Conservation (phyloP, 192 early-diverging fungal species). For the Backusella circina region DNA sequence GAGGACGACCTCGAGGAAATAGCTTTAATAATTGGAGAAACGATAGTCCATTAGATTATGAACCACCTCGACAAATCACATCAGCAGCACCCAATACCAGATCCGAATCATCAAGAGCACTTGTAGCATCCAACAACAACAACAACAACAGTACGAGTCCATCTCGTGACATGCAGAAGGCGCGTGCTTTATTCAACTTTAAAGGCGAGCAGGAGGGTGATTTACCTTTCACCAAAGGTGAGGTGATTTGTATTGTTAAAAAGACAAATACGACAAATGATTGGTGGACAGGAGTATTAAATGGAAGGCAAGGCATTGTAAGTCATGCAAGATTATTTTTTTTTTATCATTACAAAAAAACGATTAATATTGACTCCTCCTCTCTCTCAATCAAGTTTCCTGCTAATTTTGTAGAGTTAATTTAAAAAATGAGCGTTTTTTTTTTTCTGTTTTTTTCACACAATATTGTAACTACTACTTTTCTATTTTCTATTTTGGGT, state of each 20-base stretch:
- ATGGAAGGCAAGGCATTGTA: slow-evolving; percentile 18
- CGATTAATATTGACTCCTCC: too few species aligned
- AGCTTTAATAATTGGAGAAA: neutral
- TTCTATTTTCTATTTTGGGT: neutral
- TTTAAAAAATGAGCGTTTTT: neutral
- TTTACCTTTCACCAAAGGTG: slow-evolving; percentile 80
- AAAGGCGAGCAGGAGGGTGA: slow-evolving; percentile 75
- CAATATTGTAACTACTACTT: neutral
- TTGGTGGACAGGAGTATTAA: slow-evolving; percentile 82
- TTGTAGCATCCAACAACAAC: neutral
- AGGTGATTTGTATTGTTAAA: slow-evolving; percentile 76
- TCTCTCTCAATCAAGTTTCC: slow-evolving; percentile 5
- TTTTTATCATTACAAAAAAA: neutral
- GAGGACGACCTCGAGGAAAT: neutral
- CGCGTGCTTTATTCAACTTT: slow-evolving; percentile 85
- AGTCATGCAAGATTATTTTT: neutral
- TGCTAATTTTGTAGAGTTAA: slow-evolving; percentile 16
- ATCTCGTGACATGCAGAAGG: slow-evolving; percentile 29
- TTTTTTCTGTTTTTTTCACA: neutral
- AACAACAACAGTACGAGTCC: neutral
- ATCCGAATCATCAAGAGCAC: neutral
- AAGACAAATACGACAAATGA: slow-evolving; percentile 71
- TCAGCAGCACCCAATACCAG: neutral
- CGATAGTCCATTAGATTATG: neutral
- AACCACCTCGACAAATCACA: neutral